Evolutionary conservation across 495 filamentous ascomycete genomes (phyloP), one percentile per base, ranked within the genome.

Genomic region (Pyronema omphalodes): DNA sequence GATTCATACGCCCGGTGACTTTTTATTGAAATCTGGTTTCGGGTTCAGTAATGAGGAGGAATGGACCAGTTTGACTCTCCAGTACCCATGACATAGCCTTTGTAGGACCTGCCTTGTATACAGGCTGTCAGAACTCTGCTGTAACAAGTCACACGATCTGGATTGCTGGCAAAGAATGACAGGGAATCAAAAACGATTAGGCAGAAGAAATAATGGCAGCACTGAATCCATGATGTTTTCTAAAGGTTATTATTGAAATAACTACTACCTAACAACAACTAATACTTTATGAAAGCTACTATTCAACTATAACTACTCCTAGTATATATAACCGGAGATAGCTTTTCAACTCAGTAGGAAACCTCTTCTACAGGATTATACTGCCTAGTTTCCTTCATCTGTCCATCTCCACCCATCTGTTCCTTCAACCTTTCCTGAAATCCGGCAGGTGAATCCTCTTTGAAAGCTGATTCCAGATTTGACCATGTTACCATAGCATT

Each of bases 401-500:
- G 48, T 11, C 29, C 36, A 12, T 51, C n/a, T 34, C 11, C 11
- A 34, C 34, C 17, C 12, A 51, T 12, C 3, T 51, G 3, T 4
- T 51, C 36, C 48, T 1, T 11, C 48, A 51, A 36, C 12, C 9
- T 34, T n/a, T 2, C 18, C 18, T 36, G 1, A n/a, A 51, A 34
- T 12, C 48, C 33, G 18, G 9, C n/a, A 4, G 33, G 48, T 19
- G 18, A 12, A 37, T 51, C 48, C 11, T 51, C 48, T 9, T 7
- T 47, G 18, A 51, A 51, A 33, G 11, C 8, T 3, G 35, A 11
- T 18, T 23, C 34, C 34, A 51, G n/a, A 18, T n/a, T 35, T 33
- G n/a, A 14, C 9, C 53, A 52, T n/a, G 60, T 60, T 45, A 61
- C 62, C 53, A 69, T 57, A 14, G 68, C 61, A 52, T 61, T 62